Base-by-base conservation (phyloP, 2,329 filamentous ascomycete genomes). In the Fusarium sp. region DNA sequence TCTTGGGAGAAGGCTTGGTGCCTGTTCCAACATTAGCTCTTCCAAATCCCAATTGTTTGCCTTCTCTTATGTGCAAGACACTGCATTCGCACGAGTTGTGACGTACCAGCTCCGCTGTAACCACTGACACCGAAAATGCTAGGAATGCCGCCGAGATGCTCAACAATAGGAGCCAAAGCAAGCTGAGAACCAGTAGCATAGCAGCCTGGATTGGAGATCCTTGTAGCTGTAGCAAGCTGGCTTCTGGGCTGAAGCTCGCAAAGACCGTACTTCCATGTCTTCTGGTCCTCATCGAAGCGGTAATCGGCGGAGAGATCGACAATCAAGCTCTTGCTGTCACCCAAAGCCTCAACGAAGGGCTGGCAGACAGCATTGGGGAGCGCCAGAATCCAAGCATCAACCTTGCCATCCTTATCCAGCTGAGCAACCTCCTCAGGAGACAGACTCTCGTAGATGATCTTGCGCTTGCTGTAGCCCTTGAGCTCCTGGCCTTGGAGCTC, bases 381-480 rank as follows among this genome's bases (percentile, higher is more conserved):
- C 39, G 96, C 96, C 93, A 98, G 96, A 47, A 98, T 93, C 95
- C 95, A 98, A 84, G 93, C 96, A 84, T 98, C 95, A 54, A 98
- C 91, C 77, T 95, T 90, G 56, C 93, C 93, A 36, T 92, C 90
- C 33, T 50, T 58, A 11, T 58, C 55, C 8, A 50, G 12, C 64
- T 91, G 88, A 71, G 91, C 90, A 17, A 97, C 91, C 75, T 98
- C 95, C 73, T 98, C 95, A 11, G 94, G 89, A 62, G 89, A 91
- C 47, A 98, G 86, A 81, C 94, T 97, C 82, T 97, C 94, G 83
- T 99, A 99, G 71, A 90, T 94, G 75, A 99, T 93, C 68, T 97
- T 91, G 71, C 93, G 90, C 88, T 98, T 98, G 78, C 90, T 90
- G 81, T 99, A 99, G 35, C 94, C 95, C 82, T 95, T 86, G 25